A percentile compares a stretch with the other conserved stretches of the same genome.
These are phyloP conservation scores for Uncinocarpus reesii DNA, from an alignment of 2,329 filamentous ascomycete species.

Conservation along the genomic window DNA sequence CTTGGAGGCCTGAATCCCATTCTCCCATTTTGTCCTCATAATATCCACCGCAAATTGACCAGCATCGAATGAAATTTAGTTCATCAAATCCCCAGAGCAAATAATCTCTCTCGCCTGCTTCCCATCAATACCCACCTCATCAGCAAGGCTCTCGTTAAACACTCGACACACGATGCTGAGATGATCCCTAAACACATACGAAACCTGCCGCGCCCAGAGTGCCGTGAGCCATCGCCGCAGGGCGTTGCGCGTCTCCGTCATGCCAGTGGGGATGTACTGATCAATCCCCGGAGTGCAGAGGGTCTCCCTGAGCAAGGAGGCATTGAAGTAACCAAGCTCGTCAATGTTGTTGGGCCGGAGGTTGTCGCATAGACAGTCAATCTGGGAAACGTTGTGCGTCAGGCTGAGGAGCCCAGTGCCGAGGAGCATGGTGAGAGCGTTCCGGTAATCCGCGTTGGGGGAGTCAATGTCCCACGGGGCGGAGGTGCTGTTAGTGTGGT, in stretches of 20 bases:
- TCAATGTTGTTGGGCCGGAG: not conserved
- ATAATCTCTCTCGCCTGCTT: not conserved
- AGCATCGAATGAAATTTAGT: too few species aligned
- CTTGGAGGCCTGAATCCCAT: too few species aligned
- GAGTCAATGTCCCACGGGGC: not conserved
- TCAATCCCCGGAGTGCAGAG: not conserved
- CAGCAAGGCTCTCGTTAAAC: constrained; percentile 2
- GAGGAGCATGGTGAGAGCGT: constrained; percentile 6
- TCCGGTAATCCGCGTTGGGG: not conserved
- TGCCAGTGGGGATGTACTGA: constrained; percentile 1
- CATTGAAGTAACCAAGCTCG: constrained; percentile 1
- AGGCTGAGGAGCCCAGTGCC: constrained; percentile 1
- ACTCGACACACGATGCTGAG: constrained; percentile 4
- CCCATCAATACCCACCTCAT: constrained; percentile 6
- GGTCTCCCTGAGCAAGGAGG: not conserved
- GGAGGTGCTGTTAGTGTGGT: not conserved
- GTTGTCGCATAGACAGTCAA: constrained; percentile 8
- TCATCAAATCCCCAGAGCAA: not conserved
- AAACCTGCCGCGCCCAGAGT: constrained; percentile 8
- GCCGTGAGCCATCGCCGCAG: constrained; percentile 4
- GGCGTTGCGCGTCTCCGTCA: not conserved
- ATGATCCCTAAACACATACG: not conserved
- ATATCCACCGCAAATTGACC: too few species aligned
- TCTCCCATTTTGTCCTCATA: too few species aligned
- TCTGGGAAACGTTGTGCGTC: constrained; percentile 1